Conservation (phyloP, 1,284 basidiomycete species). For the Lignosus rhinocerotis region DNA sequence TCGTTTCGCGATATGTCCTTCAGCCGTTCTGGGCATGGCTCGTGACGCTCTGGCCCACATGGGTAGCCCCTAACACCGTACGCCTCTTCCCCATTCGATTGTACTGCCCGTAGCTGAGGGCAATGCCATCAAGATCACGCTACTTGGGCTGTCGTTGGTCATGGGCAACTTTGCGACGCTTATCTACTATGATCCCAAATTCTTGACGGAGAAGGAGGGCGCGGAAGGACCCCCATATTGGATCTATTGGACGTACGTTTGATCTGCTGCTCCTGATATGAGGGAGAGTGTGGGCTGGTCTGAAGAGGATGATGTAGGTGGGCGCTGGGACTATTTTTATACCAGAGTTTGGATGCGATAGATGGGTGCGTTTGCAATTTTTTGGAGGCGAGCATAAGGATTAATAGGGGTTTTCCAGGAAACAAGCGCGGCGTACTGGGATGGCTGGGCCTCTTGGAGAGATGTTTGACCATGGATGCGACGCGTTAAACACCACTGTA, state of each 20-base stretch:
- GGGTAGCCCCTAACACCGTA: conserved; percentile 90
- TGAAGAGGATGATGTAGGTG: conserved; percentile 47
- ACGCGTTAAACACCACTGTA: conserved; percentile 94
- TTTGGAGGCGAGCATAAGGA: not conserved
- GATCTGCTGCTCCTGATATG: not conserved
- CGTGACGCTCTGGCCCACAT: conserved; percentile 87
- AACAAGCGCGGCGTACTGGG: conserved; percentile 92
- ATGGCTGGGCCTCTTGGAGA: conserved; percentile 97
- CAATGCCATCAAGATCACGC: conserved; percentile 65
- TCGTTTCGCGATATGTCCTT: conserved; percentile 79
- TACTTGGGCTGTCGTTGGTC: conserved; percentile 82
- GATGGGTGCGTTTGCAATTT: conserved; percentile 62
- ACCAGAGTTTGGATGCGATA: conserved; percentile 89
- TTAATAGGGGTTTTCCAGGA: conserved; percentile 50
- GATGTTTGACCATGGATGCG: conserved; percentile 96
- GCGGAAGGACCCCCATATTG: conserved; percentile 70
- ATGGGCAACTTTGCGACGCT: conserved; percentile 84
- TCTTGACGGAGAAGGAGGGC: conserved; percentile 66
- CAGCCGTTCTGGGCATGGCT: conserved; percentile 96
- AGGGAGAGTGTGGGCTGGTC: not conserved
- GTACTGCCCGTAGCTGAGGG: not conserved
- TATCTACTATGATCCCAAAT: conserved; percentile 79
- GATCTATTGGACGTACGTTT: conserved; percentile 82
- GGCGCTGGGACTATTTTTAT: conserved; percentile 87
- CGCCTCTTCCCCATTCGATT: conserved; percentile 28